These are phyloP conservation scores for Lecanicillium sp. DNA, from an alignment of 2,329 filamentous ascomycete species.

Conservation along the genomic window DNA sequence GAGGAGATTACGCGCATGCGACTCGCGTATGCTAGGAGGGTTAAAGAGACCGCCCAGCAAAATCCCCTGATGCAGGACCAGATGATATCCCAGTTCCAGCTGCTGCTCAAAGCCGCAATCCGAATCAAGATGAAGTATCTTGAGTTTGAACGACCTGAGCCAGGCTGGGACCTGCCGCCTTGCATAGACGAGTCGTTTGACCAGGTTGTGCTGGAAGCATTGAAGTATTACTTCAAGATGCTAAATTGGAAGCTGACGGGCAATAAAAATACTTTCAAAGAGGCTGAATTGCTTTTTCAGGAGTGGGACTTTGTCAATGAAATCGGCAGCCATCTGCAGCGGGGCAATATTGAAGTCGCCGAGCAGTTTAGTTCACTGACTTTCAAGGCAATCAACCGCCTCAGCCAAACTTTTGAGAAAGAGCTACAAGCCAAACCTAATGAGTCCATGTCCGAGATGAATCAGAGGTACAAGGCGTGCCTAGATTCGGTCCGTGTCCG, in stretches of 20 bases:
- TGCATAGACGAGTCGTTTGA: constrained; percentile 98
- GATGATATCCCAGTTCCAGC: constrained; percentile 95
- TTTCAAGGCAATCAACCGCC: constrained; percentile 79
- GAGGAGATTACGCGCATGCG: constrained; percentile 94
- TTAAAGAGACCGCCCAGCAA: constrained; percentile 90
- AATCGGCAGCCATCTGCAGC: constrained; percentile 82
- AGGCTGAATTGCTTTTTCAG: constrained; percentile 92
- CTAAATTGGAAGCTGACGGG: constrained; percentile 95
- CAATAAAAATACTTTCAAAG: constrained; percentile 99
- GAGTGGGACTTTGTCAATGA: constrained; percentile 98
- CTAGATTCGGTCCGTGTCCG: constrained; percentile 93
- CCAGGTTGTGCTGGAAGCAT: constrained; percentile 77
- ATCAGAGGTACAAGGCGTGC: constrained; percentile 92
- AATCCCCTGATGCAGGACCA: constrained; percentile 93
- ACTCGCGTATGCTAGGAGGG: constrained; percentile 83
- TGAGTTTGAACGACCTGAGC: constrained; percentile 73
- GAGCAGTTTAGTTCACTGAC: constrained; percentile 95
- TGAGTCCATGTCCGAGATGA: constrained; percentile 81
- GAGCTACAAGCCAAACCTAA: constrained; percentile 80
- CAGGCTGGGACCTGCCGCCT: constrained; percentile 89
- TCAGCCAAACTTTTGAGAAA: constrained; percentile 85
- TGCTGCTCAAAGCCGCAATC: constrained; percentile 83
- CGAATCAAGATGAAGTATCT: constrained; percentile 87
- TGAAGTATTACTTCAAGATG: constrained; percentile 98
- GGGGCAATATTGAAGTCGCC: constrained; percentile 91